phyloP scores from a whole-genome alignment of 495 filamentous ascomycete species.

The Neurospora sp. region DNA sequence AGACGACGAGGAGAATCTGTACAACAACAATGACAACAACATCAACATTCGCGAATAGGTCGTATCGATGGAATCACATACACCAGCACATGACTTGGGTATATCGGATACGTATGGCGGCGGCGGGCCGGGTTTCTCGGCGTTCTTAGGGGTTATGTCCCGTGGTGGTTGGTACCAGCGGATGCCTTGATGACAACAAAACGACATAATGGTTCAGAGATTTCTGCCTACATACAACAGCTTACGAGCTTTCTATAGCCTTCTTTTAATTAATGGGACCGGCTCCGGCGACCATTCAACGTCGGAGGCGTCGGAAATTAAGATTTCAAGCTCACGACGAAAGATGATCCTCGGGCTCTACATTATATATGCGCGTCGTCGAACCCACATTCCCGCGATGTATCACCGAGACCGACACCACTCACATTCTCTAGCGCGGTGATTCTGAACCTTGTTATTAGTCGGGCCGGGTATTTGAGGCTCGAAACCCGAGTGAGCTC shows the following conservation, averaged over 20 bases:
- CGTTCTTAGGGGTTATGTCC: slow-evolving; percentile 6
- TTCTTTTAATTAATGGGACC: neutral
- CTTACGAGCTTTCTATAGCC: neutral
- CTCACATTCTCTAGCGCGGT: neutral
- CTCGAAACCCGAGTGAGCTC: neutral
- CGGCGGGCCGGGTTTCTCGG: slow-evolving; percentile 5
- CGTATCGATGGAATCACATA: slow-evolving; percentile 3
- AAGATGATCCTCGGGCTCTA: neutral
- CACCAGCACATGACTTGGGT: slow-evolving; percentile 16
- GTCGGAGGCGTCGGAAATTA: neutral
- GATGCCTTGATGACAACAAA: slow-evolving; percentile 8
- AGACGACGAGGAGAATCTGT: slow-evolving; percentile 14
- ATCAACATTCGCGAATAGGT: slow-evolving; percentile 5
- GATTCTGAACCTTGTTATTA: neutral
- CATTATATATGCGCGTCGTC: neutral
- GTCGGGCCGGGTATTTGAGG: neutral
- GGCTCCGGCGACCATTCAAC: neutral
- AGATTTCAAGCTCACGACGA: neutral
- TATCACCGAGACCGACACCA: neutral
- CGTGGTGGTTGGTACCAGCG: neutral
- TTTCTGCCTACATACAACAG: neutral
- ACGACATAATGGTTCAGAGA: neutral
- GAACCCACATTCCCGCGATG: neutral
- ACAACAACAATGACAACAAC: slow-evolving; percentile 13
- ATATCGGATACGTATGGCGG: slow-evolving; percentile 8